phyloP scores from a whole-genome alignment of 371 early-diverging fungal genomes.

The Dinochytrium kinnereticum region DNA sequence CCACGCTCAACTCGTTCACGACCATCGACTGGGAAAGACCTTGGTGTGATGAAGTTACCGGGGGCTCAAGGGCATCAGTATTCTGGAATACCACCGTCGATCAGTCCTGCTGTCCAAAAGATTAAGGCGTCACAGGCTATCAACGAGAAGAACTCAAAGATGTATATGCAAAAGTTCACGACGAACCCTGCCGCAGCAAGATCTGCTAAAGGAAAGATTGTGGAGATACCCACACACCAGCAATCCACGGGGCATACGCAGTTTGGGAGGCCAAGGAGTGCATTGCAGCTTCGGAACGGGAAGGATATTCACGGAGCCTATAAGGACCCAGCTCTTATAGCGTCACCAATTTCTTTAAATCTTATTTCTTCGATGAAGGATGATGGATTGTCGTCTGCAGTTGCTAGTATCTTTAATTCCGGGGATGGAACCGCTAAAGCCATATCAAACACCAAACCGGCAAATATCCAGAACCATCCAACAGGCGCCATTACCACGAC shows the following conservation, averaged over 20 bases:
- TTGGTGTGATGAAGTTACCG: background rate
- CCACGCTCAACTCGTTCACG: background rate
- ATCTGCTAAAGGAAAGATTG: slow-evolving; percentile 24
- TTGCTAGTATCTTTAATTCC: background rate
- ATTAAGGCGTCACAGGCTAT: slow-evolving; percentile 35
- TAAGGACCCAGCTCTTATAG: slow-evolving; percentile 15
- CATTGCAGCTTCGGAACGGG: background rate
- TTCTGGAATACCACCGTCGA: slow-evolving; percentile 6
- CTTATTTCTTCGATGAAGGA: slow-evolving; percentile 17
- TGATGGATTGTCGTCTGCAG: slow-evolving; percentile 20
- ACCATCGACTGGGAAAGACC: background rate
- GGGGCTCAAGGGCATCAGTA: background rate
- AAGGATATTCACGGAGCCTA: slow-evolving; percentile 4
- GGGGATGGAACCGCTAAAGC: background rate
- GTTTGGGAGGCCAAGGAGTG: slow-evolving; percentile 5
- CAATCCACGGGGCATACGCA: background rate
- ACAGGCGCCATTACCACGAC: background rate
- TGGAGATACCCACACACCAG: background rate
- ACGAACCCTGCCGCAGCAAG: slow-evolving; percentile 26
- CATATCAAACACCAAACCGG: background rate
- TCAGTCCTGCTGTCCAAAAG: slow-evolving; percentile 36
- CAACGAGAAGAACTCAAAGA: slow-evolving; percentile 33
- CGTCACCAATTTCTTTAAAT: slow-evolving; percentile 30
- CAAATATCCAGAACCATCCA: background rate
- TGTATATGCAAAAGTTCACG: slow-evolving; percentile 37